phyloP scores from a whole-genome alignment of 805 yeast genomes.

The Suhomyces prunicola region DNA sequence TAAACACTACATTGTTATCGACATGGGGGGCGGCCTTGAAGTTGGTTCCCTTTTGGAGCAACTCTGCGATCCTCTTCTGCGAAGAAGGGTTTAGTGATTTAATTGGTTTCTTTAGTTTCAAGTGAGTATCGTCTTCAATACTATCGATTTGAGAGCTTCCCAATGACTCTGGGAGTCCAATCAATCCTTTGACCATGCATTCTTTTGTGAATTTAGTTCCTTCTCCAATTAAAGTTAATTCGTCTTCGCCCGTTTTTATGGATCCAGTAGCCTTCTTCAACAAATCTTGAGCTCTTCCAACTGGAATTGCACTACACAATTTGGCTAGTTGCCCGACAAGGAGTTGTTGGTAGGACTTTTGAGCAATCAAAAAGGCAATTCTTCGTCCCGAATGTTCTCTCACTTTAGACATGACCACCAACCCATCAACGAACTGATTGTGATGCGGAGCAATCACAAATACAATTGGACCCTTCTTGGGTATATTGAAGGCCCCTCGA shows the following conservation, averaged over 20 bases:
- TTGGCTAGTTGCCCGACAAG: constrained; percentile 32
- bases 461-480: constrained; percentile 34
- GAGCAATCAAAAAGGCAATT: constrained; percentile 37
- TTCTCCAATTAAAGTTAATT: constrained; percentile 25
- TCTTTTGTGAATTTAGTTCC: constrained; percentile 33
- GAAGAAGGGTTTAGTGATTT: constrained; percentile 11
- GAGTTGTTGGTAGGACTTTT: constrained; percentile 29
- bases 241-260: constrained; percentile 19
- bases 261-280: constrained; percentile 28
- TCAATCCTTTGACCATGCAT: constrained; percentile 32
- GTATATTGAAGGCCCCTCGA: constrained; percentile 38
- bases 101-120: constrained; percentile 25
- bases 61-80: constrained; percentile 13
- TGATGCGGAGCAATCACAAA: constrained; percentile 45
- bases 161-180: constrained; percentile 35
- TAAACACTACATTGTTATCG: constrained; percentile 35
- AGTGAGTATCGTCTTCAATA: constrained; percentile 29
- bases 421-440: constrained; percentile 41
- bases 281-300: constrained; percentile 41
- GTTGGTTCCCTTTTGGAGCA: constrained; percentile 24
- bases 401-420: constrained; percentile 37
- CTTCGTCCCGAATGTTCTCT: constrained; percentile 28
- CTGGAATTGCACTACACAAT: constrained; percentile 38
- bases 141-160: constrained; percentile 32
- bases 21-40: constrained; percentile 39